Conservation (phyloP, 2,329 filamentous ascomycete species). For the Xylaria sp. region DNA sequence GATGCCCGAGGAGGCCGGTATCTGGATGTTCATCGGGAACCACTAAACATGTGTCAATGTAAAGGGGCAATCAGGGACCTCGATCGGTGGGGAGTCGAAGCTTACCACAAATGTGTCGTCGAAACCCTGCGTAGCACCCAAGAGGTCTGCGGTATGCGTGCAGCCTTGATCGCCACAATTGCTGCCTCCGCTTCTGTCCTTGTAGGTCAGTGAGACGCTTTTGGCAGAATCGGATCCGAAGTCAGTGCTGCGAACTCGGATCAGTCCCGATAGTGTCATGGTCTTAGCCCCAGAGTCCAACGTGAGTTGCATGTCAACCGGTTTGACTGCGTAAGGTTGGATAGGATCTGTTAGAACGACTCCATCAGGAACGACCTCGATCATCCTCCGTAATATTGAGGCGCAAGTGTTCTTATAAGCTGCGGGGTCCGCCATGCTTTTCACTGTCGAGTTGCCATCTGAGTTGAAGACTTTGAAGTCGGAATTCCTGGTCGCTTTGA, state of each 20-base stretch:
- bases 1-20: conserved; percentile 55
- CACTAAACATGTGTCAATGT: conserved; percentile 24
- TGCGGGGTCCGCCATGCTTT: conserved; percentile 39
- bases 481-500: conserved; percentile 42
- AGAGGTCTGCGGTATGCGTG: conserved; percentile 41
- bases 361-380: conserved; percentile 51
- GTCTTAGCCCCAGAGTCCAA: conserved; percentile 44
- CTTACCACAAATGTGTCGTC: conserved; percentile 55
- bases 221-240: conserved; percentile 39
- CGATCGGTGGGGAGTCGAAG: conserved; percentile 3
- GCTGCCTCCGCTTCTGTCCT: conserved; percentile 46
- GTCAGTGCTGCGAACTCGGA: conserved; percentile 51
- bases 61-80: neutral
- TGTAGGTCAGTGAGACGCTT: conserved; percentile 50
- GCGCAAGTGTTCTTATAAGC: conserved; percentile 46
- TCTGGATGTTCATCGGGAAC: conserved; percentile 43
- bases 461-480: conserved; percentile 52
- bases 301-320: conserved; percentile 51
- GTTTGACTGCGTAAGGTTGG: conserved; percentile 54
- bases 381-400: conserved; percentile 53
- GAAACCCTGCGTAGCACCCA: conserved; percentile 49
- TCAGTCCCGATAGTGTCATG: conserved; percentile 49
- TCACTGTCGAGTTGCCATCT: conserved; percentile 52
- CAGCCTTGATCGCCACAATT: conserved; percentile 41
- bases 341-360: conserved; percentile 49